Percentiles rank a stretch among this genome's conserved stretches.
These are phyloP conservation scores for Galerina sulciceps DNA, from an alignment of 768 basidiomycete genomes.

Conservation along the genomic window DNA sequence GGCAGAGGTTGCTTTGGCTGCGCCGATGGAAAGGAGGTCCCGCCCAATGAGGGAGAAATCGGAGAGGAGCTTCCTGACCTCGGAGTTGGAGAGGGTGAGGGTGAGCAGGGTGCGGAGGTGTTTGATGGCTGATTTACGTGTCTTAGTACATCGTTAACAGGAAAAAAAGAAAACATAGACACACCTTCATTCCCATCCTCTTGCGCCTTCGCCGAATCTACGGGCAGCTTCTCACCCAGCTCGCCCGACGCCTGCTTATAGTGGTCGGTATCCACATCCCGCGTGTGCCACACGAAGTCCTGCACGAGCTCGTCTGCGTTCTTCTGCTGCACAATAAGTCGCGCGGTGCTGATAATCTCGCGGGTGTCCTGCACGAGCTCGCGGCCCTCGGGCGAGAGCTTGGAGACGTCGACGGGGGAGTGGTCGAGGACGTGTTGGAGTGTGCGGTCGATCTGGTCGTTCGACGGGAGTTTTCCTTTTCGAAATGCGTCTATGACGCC, in stretches of 20 bases:
- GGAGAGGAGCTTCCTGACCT: conserved; percentile 85
- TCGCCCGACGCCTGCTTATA: conserved; percentile 27
- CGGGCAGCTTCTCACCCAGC: conserved; percentile 36
- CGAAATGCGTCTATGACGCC: conserved; percentile 84
- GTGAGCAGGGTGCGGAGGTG: conserved; percentile 89
- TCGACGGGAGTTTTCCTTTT: conserved; percentile 77
- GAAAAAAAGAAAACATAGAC: conserved; percentile 18
- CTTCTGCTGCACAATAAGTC: conserved; percentile 76
- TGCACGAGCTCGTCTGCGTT: conserved; percentile 92
- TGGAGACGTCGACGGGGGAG: conserved; percentile 59
- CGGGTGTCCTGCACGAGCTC: conserved; percentile 76
- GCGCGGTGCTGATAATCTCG: conserved; percentile 78
- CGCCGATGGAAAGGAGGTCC: conserved; percentile 79
- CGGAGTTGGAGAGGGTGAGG: conserved; percentile 90
- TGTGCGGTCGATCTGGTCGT: conserved; percentile 78
- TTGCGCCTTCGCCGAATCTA: conserved; percentile 55
- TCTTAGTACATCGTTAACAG: background rate
- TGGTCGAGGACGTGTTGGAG: conserved; percentile 67
- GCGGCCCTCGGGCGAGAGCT: conserved; percentile 78
- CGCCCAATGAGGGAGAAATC: conserved; percentile 81
- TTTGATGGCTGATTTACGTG: conserved; percentile 59
- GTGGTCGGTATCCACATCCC: conserved; percentile 45
- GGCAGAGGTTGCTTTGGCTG: conserved; percentile 68
- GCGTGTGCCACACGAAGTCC: conserved; percentile 85
- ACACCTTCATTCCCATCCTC: conserved; percentile 66